A percentile compares a stretch with the other conserved stretches of the same genome.
These are phyloP conservation scores for Calonectria pauciramosa DNA, from an alignment of 2,329 filamentous ascomycete genomes.

Conservation along the genomic window DNA sequence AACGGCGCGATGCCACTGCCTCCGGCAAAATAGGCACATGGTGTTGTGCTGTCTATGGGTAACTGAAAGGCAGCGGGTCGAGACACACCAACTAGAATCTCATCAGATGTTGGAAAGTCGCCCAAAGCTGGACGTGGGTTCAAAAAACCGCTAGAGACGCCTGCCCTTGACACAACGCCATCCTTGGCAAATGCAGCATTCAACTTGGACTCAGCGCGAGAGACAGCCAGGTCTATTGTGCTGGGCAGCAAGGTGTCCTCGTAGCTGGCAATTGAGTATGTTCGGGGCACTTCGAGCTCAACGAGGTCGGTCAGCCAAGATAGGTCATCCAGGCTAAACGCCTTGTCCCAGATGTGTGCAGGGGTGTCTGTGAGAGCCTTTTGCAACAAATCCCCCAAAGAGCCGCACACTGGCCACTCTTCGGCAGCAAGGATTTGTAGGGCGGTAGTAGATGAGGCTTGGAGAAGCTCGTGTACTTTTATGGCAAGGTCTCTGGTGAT, in stretches of 20 bases:
- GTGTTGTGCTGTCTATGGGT: constrained; percentile 62
- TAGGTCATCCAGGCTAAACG: constrained; percentile 60
- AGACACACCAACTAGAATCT: constrained; percentile 66
- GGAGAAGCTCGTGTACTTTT: constrained; percentile 61
- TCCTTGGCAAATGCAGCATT: constrained; percentile 56
- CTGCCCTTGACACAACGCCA: constrained; percentile 53
- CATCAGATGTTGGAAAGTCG: constrained; percentile 57
- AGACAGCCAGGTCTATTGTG: constrained; percentile 65
- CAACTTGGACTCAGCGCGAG: constrained; percentile 64
- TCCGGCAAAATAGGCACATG: constrained; percentile 67
- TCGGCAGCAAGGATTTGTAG: constrained; percentile 63
- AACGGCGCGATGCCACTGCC: constrained; percentile 68
- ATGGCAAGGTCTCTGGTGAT: constrained; percentile 65
- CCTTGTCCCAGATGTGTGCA: constrained; percentile 63
- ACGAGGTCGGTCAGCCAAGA: constrained; percentile 63
- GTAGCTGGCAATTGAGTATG: constrained; percentile 66
- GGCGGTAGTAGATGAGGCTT: constrained; percentile 63
- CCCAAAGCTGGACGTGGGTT: constrained; percentile 57
- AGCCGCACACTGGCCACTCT: constrained; percentile 66
- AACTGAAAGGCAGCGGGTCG: constrained; percentile 66
- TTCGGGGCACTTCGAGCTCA: constrained; percentile 63
- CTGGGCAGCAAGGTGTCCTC: constrained; percentile 64
- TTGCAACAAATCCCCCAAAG: constrained; percentile 65
- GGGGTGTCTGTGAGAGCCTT: constrained; percentile 62
- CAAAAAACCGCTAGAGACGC: constrained; percentile 68